Evolutionary conservation across 2,329 filamentous ascomycete species (phyloP), one percentile per base, ranked within the genome.

Genomic region (Aspergillus caelatus): DNA sequence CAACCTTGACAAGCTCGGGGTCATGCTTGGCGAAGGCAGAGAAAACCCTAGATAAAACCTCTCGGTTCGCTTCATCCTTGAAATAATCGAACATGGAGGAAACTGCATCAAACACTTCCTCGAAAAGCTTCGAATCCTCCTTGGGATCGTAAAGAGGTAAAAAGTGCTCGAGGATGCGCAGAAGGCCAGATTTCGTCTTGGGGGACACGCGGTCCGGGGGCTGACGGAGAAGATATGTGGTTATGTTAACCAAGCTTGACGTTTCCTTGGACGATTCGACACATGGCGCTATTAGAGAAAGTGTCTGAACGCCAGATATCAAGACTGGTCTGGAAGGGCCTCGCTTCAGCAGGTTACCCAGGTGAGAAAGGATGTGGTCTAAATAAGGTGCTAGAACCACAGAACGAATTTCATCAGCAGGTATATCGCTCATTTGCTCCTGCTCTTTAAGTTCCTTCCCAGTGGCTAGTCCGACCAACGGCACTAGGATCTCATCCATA

Each of bases 1-100:
- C 90, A 62, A 93, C 84, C 59, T 88, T 84, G 28, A 80, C 74
- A 0, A 94, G 80, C 0, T 85, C 83, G 5, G 84, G 69, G 63
- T 92, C 88, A 53, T 87, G 86, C 9, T 84, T 80, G 1, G 92
- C 88, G 64, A 97, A 88, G 21, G 90, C 89, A 16, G 84, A 78
- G 9, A 98, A 80, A 4, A 96, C 90, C 52, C 88, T 84, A 19
- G 91, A 91, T 32, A 98, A 80, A 0, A 92, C 84, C 65, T 89
- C 84, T 60, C 95, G 86, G 72, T 93, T 96, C 50, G 87, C 81
- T 50, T 89, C 86, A 75, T 98, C 94, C 70, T 89, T 92, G 81
- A 98, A 94, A 75, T 94, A 97, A 60, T 92, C 91, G 74, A 97
- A 98, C 39, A 98, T 85, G 0, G 91, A 89, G 4, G 91, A 90